These are phyloP conservation scores for Gaeumannomyces tritici DNA, from an alignment of 2,329 filamentous ascomycete genomes.

Conservation along the genomic window DNA sequence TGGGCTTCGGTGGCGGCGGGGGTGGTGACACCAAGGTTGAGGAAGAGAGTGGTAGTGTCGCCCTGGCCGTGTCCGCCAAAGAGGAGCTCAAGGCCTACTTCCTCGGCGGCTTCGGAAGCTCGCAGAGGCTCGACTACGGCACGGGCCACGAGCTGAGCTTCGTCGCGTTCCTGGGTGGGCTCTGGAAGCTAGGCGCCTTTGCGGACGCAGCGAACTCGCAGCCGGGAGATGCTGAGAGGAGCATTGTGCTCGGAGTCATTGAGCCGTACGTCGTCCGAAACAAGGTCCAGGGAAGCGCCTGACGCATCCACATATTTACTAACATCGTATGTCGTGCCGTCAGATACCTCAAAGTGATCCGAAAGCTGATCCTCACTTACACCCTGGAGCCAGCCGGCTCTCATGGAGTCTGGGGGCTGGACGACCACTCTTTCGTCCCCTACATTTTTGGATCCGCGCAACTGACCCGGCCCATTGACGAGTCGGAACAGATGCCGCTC, in stretches of 20 bases:
- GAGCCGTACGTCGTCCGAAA: constrained; percentile 55
- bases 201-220: constrained; percentile 29
- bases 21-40: not conserved
- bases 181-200: constrained; percentile 89
- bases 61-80: constrained; percentile 27
- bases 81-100: constrained; percentile 73
- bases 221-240: constrained; percentile 56
- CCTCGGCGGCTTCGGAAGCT: constrained; percentile 76
- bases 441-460: constrained; percentile 96
- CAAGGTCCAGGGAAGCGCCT: not conserved
- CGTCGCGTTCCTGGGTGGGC: constrained; percentile 74
- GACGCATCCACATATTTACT: not conserved
- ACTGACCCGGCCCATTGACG: constrained; percentile 63
- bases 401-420: constrained; percentile 96
- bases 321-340: not conserved
- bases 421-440: constrained; percentile 88
- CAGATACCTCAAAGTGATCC: constrained; percentile 72
- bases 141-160: constrained; percentile 96
- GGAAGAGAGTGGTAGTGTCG: not conserved
- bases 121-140: constrained; percentile 86
- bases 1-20: constrained; percentile 10
- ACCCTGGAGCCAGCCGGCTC: constrained; percentile 92
- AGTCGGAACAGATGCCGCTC: constrained; percentile 54
- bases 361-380: constrained; percentile 79
- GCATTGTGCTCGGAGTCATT: constrained; percentile 72